Conservation (phyloP, 2,329 filamentous ascomycete genomes). For the Colletotrichum brevisporum region DNA sequence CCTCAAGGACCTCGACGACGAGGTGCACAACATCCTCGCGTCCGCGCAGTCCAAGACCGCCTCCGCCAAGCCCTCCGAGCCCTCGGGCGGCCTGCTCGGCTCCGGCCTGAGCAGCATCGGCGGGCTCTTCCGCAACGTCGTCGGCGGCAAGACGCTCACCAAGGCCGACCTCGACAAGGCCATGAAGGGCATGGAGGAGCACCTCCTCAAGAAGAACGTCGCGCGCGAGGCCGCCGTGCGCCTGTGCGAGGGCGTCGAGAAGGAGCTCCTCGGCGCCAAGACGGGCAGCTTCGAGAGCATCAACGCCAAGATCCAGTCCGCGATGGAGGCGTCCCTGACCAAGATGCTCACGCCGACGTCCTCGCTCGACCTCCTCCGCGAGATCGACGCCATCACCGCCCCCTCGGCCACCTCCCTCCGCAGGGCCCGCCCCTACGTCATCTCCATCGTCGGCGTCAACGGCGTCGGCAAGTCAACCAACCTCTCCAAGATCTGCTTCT, state of each 20-base stretch:
- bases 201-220: conserved; percentile 95
- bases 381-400: conserved; percentile 85
- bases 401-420: conserved; percentile 75
- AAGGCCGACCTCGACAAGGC: conserved; percentile 92
- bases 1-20: conserved; percentile 91
- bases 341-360: conserved; percentile 97
- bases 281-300: conserved; percentile 93
- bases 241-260: conserved; percentile 91
- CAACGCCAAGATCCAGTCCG: conserved; percentile 84
- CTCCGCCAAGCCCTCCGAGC: conserved; percentile 53
- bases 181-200: conserved; percentile 96
- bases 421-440: conserved; percentile 87
- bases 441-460: conserved; percentile 98
- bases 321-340: conserved; percentile 92
- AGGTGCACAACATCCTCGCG: conserved; percentile 90
- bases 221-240: conserved; percentile 93
- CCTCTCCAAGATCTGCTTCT: conserved; percentile 97
- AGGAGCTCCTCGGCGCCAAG: conserved; percentile 90
- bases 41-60: conserved; percentile 76
- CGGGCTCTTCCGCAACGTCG: conserved; percentile 92
- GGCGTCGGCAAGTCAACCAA: conserved; percentile 99
- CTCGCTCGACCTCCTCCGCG: conserved; percentile 92
- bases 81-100: conserved; percentile 77
- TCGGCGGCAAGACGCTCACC: conserved; percentile 93
- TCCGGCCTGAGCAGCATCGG: conserved; percentile 86